A percentile compares a stretch with the other conserved stretches of the same genome.
These are phyloP conservation scores for Bolboschoenus planiculmis DNA, from an alignment of 176 grass and related monocot genomes.

Conservation along the genomic window DNA sequence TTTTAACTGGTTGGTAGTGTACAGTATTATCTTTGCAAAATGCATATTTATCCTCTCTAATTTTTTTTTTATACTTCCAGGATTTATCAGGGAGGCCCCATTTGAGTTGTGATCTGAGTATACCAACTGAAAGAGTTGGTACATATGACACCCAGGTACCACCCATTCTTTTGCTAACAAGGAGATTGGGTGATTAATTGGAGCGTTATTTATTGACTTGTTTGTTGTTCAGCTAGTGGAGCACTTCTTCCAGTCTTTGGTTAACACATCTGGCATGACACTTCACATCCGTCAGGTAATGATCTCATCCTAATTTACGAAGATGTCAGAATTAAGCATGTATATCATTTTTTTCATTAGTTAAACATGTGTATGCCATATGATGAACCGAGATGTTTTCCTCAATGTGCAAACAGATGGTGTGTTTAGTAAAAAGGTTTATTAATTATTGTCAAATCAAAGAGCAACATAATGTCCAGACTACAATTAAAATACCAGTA, in stretches of 20 bases:
- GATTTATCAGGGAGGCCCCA: slow-evolving; percentile 94
- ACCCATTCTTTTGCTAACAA: background rate
- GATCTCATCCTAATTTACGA: background rate
- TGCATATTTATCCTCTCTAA: background rate
- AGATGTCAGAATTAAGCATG: background rate
- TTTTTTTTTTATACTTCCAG: slow-evolving; percentile 25
- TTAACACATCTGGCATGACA: slow-evolving; percentile 96
- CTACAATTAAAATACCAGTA: background rate
- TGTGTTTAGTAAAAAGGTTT: background rate
- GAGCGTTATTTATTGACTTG: background rate
- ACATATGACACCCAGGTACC: slow-evolving; percentile 82
- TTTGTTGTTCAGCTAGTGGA: slow-evolving; percentile 67
- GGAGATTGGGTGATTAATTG: background rate
- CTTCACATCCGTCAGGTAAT: slow-evolving; percentile 92
- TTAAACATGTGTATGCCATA: background rate
- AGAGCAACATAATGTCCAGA: background rate
- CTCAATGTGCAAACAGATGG: background rate
- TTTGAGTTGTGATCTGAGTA: slow-evolving; percentile 68
- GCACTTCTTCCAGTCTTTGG: slow-evolving; percentile 87
- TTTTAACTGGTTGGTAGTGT: background rate
- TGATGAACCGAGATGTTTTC: background rate
- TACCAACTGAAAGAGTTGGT: slow-evolving; percentile 74
- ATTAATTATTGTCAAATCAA: background rate
- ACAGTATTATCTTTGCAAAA: no score
- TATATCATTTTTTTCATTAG: background rate